Evolutionary conservation across 2,329 filamentous ascomycete species (phyloP), one percentile per base, ranked within the genome.

Genomic region (Ceratocystis ficicola): DNA sequence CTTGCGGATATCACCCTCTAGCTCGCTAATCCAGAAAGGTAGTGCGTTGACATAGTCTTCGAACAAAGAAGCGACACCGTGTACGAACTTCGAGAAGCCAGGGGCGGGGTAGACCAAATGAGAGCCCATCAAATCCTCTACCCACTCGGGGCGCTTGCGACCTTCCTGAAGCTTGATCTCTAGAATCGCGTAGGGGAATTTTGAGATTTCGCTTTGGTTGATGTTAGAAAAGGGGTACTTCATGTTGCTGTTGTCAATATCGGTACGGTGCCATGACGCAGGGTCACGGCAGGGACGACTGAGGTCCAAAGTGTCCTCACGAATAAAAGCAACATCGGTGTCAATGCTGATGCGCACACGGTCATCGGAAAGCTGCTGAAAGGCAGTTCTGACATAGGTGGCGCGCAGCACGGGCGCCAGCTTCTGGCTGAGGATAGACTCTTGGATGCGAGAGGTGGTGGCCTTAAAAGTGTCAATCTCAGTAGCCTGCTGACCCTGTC

Each of bases 31-130:
- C 94, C 94, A 99, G 78, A 97, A 96, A 15, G 94, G 94, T 72
- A 97, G 86, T 69, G 85, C 92, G 77, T 97, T 97, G 74, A 99
- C 92, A 72, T 96, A 85, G 75, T 99, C 90, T 72, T 97, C 94
- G 70, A 97, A 97, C 1, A 99, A 81, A 48, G 87, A 86, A 6
- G 93, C 92, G 3, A 95, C 86, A 68, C 94, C 94, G 72, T 99
- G 93, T 1, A 95, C 88, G 71, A 97, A 99, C 75, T 99, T 99
- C 71, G 91, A 96, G 77, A 99, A 99, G 63, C 88, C 85, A 1
- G 92, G 90, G 0, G 89, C 86, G 59, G 91, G 86, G 73, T 96
- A 91, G 69, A 99, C 89, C 3, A 99, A 82, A 75, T 99, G 93
- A 4, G 91, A 96, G 64, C 84, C 82, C 84, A 95, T 96, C 70